Conservation (phyloP, 2,329 filamentous ascomycete genomes). For the Ophiostoma sp. region DNA sequence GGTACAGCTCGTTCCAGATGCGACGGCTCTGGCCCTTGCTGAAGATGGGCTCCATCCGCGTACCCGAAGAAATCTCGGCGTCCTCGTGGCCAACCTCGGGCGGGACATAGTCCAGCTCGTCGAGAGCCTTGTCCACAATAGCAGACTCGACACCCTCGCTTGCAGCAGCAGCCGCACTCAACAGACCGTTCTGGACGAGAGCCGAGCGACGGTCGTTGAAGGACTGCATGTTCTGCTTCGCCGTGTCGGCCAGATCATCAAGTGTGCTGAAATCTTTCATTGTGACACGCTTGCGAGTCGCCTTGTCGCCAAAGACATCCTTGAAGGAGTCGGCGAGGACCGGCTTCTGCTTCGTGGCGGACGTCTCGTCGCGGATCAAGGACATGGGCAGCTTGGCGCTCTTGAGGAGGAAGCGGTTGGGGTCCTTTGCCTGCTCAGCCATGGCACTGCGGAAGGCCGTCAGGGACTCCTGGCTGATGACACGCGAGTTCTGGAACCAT, state of each 20-base stretch:
- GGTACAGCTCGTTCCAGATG: constrained; percentile 85
- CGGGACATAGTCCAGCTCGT: constrained; percentile 38
- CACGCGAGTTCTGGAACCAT: constrained; percentile 94
- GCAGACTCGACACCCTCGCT: constrained; percentile 50
- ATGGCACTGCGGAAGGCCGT: constrained; percentile 82
- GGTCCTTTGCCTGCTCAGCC: constrained; percentile 84
- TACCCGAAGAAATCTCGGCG: constrained; percentile 47
- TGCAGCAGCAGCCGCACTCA: constrained; percentile 57
- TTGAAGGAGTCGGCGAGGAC: constrained; percentile 57
- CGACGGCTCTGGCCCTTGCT: constrained; percentile 92
- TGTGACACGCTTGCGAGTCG: constrained; percentile 84
- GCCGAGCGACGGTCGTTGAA: constrained; percentile 69
- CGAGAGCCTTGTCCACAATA: constrained; percentile 39
- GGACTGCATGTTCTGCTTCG: constrained; percentile 74
- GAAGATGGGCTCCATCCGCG: constrained; percentile 81
- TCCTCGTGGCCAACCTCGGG: constrained; percentile 28
- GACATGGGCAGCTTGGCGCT: constrained; percentile 97
- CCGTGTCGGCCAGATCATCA: constrained; percentile 76
- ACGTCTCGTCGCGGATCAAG: constrained; percentile 76
- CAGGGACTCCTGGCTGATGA: constrained; percentile 77
- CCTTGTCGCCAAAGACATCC: constrained; percentile 90
- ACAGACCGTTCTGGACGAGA: constrained; percentile 70
- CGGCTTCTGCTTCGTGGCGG: constrained; percentile 62
- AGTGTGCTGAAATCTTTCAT: constrained; percentile 69
- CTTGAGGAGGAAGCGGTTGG: constrained; percentile 92